Base-by-base conservation (phyloP, 1,284 basidiomycete species). In the Ustilago esculenta region DNA sequence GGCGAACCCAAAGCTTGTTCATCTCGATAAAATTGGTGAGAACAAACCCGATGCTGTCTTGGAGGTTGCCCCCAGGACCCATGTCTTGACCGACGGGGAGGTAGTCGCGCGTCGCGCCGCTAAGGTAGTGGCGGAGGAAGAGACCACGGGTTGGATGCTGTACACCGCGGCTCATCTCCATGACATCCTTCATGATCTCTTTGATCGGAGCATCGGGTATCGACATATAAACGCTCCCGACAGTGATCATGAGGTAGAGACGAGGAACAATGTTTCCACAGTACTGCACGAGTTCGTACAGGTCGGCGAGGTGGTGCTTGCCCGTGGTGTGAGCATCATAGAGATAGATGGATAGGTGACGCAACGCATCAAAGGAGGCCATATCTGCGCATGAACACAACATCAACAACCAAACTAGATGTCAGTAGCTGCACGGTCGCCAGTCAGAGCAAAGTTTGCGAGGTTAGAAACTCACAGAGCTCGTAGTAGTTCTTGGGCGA, bases 1-100 rank as follows among this genome's bases (percentile, higher is more conserved):
- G 73, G 25, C 80, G 67, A 25, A 81, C 80, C 80, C 80, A 81
- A 25, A 81, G 75, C 71, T 81, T 81, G 72, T 81, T 81, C 80
- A 81, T 81, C 60, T 81, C 80, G 59, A 81, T 77, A 45, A 81
- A 81, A 49, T 81, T 81, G 55, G 77, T 76, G 33, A 81, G 73
- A 29, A 81, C 75, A 39, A 81, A 81, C 47, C 76, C 75, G 46
- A 81, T 81, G 56, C 71, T 75, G 64, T 81, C 80, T 42, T 74
- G 71, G 12, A 81, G 67, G 29, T 76, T 74, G 35, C 80, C 80
- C 17, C 69, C 67, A 3, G 77, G 74, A 5, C 80, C 80, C 52
- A 73, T 72, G 23, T 72, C 72, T 18, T 53, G 46, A n/a, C 78
- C 78, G 37, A 77, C 64, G 11, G 80, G 80, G 25, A 81, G 69